A percentile compares a stretch with the other conserved stretches of the same genome.
Conservation (phyloP, 2,329 filamentous ascomycete species). For the Aspergillus pseudoglaucus region DNA sequence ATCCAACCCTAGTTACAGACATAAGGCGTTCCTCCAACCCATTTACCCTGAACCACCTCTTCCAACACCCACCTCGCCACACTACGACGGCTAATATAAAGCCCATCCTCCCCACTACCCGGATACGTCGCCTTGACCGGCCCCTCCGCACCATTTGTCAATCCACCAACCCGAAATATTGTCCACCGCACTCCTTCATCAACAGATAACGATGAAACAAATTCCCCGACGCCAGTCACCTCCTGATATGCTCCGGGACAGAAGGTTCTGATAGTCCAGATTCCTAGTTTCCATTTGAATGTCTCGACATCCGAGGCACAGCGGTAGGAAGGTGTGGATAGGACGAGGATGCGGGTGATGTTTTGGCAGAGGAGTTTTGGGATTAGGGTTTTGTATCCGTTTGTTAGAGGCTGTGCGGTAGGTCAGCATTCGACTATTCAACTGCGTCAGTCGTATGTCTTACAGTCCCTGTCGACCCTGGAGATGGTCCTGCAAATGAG, state of each 20-base stretch:
- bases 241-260: conserved; percentile 1
- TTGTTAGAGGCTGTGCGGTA: neutral
- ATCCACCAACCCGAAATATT: conserved; percentile 4
- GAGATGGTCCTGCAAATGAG: conserved; percentile 7
- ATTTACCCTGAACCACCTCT: conserved; percentile 1
- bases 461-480: conserved; percentile 3
- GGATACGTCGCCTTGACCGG: conserved; percentile 2
- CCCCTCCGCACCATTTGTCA: conserved; percentile 4
- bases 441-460: too few species aligned
- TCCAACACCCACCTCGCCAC: conserved; percentile 8
- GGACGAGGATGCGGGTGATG: conserved; percentile 2
- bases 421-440: neutral
- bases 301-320: neutral
- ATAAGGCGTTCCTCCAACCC: conserved; percentile 3
- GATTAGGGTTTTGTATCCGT: conserved; percentile 4
- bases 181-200: neutral
- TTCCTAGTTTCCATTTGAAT: conserved; percentile 5
- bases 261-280: conserved; percentile 3
- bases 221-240: conserved; percentile 2
- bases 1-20: conserved; percentile 1
- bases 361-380: conserved; percentile 4
- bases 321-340: conserved; percentile 7
- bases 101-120: conserved; percentile 2
- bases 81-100: conserved; percentile 5
- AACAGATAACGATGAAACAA: conserved; percentile 1